A percentile compares a stretch with the other conserved stretches of the same genome.
phyloP scores from a whole-genome alignment of 169 alveolate species.

The Amoebophrya sp. region DNA sequence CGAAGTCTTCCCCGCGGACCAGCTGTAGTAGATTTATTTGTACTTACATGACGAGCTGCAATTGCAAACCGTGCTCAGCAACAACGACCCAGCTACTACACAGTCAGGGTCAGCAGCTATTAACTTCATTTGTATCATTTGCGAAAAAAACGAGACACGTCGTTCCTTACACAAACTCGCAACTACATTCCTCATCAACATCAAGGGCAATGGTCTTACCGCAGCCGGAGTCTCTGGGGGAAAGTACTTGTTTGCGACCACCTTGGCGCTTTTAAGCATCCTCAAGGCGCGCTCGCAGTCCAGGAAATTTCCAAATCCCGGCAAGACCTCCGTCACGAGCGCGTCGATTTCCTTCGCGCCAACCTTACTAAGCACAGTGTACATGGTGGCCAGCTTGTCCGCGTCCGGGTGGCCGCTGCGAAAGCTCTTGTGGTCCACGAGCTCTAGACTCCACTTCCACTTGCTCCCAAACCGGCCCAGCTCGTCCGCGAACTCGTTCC shows the following conservation, averaged over 20 bases:
- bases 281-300: background rate
- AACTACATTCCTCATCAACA: too few relatives aligned
- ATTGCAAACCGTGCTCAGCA: too few relatives aligned
- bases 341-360: background rate
- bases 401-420: background rate
- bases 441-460: background rate
- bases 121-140: too few relatives aligned
- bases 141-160: too few relatives aligned
- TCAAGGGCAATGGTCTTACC: too few relatives aligned
- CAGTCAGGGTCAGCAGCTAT: too few relatives aligned
- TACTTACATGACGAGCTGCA: too few relatives aligned
- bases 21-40: too few relatives aligned
- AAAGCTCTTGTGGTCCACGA: background rate
- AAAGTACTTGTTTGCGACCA: background rate
- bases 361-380: background rate
- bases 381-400: background rate
- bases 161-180: too few relatives aligned
- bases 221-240: too few relatives aligned
- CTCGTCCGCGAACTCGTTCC: constrained; percentile 20
- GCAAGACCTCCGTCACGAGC: background rate
- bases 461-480: background rate
- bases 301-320: background rate
- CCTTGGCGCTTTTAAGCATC: background rate
- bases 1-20: background rate
- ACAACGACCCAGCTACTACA: too few relatives aligned